Conservation (phyloP, 2,329 filamentous ascomycete genomes). For the Thielaviopsis euricoi region DNA sequence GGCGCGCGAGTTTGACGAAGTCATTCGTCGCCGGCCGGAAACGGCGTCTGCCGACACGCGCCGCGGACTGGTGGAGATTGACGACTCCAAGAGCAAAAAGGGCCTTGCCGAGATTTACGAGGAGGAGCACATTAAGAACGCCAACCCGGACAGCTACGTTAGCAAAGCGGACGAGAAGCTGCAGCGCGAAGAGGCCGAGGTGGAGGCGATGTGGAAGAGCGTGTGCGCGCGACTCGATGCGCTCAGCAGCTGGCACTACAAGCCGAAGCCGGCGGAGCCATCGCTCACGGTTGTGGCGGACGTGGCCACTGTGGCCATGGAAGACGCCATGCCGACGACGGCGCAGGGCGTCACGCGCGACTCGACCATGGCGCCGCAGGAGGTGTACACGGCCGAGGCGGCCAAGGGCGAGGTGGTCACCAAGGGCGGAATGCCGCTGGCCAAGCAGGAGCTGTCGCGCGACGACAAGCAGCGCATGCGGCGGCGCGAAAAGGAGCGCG, state of each 20-base stretch:
- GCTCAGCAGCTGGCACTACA: constrained; percentile 88
- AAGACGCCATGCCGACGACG: constrained; percentile 80
- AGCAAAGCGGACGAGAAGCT: constrained; percentile 71
- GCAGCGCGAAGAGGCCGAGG: constrained; percentile 66
- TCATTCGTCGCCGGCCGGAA: constrained; percentile 66
- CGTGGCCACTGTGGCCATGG: constrained; percentile 82
- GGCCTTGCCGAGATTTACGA: constrained; percentile 88
- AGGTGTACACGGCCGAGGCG: constrained; percentile 63
- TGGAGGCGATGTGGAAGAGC: constrained; percentile 68
- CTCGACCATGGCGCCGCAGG: constrained; percentile 79
- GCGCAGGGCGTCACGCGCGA: constrained; percentile 53
- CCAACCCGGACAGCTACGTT: constrained; percentile 63
- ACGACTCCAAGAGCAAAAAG: constrained; percentile 76
- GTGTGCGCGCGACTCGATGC: constrained; percentile 69
- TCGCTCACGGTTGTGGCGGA: constrained; percentile 76
- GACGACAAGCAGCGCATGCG: constrained; percentile 69
- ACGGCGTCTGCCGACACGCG: constrained; percentile 44
- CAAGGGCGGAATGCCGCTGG: constrained; percentile 62
- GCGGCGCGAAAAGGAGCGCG: constrained; percentile 68
- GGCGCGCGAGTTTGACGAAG: constrained; percentile 80
- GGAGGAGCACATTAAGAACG: constrained; percentile 66
- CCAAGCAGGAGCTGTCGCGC: constrained; percentile 70
- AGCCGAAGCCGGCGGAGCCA: constrained; percentile 70
- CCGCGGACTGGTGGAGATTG: constrained; percentile 62
- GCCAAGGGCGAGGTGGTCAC: constrained; percentile 61